Evolutionary conservation across 805 yeast species (phyloP).

Genomic region (Barnettozyma pratensis): DNA sequence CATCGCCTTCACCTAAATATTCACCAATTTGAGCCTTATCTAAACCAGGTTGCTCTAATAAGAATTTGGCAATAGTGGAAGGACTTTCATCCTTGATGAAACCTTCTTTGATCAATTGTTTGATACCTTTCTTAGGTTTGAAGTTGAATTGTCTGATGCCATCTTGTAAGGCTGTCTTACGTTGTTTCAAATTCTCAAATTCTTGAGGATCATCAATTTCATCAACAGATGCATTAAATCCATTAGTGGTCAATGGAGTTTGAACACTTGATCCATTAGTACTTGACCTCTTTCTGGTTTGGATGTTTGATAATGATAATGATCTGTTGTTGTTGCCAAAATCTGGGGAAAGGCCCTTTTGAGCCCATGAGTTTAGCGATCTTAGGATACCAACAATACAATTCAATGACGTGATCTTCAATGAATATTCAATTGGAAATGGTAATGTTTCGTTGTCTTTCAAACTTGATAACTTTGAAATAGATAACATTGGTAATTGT

Average conservation of each 20-base stretch:
- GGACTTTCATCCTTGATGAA: conserved; percentile 63
- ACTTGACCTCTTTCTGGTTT: conserved; percentile 24
- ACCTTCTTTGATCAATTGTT: conserved; percentile 51
- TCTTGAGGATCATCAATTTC: conserved; percentile 72
- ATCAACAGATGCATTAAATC: conserved; percentile 13
- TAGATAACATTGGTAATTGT: conserved; percentile 72
- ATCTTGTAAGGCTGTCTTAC: conserved; percentile 76
- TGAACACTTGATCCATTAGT: conserved; percentile 22
- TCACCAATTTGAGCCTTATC: conserved; percentile 88
- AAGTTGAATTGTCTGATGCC: conserved; percentile 77
- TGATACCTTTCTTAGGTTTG: conserved; percentile 79
- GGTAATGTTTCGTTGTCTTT: conserved; percentile 41
- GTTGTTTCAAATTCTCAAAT: conserved; percentile 77
- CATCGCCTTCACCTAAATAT: conserved; percentile 84
- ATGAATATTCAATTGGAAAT: conserved; percentile 76
- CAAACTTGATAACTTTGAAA: conserved; percentile 57
- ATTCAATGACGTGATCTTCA: conserved; percentile 75
- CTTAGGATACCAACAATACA: conserved; percentile 78
- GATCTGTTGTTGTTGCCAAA: conserved; percentile 11
- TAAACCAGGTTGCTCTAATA: conserved; percentile 68
- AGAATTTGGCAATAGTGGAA: conserved; percentile 64
- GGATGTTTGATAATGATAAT: conserved; percentile 9
- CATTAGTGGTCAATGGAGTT: conserved; percentile 1
- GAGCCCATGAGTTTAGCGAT: conserved; percentile 85
- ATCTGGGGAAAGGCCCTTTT: conserved; percentile 43